Percentiles rank a stretch among this genome's conserved stretches.
phyloP scores from a whole-genome alignment of 108 stramenopile genomes.

The Pseudonitzschia delicatissima region DNA sequence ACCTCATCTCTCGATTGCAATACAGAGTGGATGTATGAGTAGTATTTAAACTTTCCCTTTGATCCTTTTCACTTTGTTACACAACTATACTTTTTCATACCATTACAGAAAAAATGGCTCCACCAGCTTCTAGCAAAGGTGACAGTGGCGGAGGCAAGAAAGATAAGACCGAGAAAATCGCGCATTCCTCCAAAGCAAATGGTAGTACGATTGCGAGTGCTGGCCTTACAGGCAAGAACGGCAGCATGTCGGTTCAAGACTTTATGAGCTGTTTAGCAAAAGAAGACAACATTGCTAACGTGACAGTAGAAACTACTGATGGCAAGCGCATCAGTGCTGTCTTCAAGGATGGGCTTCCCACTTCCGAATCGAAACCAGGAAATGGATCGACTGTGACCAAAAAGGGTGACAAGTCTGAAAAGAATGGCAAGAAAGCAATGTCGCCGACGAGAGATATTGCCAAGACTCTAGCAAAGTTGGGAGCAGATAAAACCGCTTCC shows the following conservation, averaged over 20 bases:
- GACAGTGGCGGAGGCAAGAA: no score
- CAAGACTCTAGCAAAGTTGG: background rate
- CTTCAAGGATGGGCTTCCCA: constrained; percentile 4
- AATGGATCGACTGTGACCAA: no score
- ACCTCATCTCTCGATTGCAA: background rate
- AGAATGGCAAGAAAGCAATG: background rate
- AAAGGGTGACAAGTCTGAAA: no score
- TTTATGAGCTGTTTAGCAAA: constrained; percentile 27
- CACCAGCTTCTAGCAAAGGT: background rate
- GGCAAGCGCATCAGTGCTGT: constrained; percentile 22
- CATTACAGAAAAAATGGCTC: background rate
- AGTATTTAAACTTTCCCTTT: background rate
- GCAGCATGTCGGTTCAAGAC: constrained; percentile 7
- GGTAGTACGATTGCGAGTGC: background rate
- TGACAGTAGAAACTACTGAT: constrained; percentile 16
- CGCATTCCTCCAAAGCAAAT: constrained; percentile 1
- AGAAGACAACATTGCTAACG: constrained; percentile 21
- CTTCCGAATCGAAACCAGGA: background rate
- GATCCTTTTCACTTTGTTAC: background rate
- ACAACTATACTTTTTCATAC: background rate
- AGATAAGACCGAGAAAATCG: background rate
- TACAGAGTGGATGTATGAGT: no score
- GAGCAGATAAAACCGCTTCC: background rate
- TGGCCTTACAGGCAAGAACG: background rate
- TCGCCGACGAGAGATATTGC: background rate